A percentile compares a stretch with the other conserved stretches of the same genome.
Evolutionary conservation across 345 rosid genomes (phyloP).

Genomic region (Litchi chinensis): DNA sequence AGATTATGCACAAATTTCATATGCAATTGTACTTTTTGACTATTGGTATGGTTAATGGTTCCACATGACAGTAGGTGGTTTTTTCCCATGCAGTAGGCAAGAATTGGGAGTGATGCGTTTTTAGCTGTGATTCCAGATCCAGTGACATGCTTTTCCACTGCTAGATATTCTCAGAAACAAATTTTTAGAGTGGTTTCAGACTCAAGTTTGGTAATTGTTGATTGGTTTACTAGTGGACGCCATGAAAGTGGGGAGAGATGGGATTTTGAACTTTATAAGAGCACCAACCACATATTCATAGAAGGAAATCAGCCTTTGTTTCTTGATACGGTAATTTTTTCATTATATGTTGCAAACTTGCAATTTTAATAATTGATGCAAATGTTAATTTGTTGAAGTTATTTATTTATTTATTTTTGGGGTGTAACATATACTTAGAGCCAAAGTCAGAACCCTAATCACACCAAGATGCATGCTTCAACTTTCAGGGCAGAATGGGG

Average conservation of each 20-base stretch:
- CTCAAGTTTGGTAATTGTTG: constrained; percentile 77
- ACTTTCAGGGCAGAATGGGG: not conserved
- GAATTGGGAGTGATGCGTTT: constrained; percentile 63
- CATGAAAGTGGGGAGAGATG: constrained; percentile 91
- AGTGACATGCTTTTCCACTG: constrained; percentile 89
- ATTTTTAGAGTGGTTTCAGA: constrained; percentile 61
- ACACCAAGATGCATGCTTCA: not conserved
- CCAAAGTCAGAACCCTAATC: not conserved
- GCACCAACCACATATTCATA: constrained; percentile 70
- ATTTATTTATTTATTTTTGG: not conserved
- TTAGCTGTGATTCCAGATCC: constrained; percentile 88
- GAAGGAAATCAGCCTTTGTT: constrained; percentile 65
- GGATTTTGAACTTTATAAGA: constrained; percentile 81
- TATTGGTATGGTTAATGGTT: not conserved
- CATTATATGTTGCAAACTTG: constrained; percentile 6
- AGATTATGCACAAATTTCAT: not conserved
- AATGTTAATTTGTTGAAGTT: not conserved
- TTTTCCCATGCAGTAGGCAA: constrained; percentile 67
- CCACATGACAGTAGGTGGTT: constrained; percentile 20
- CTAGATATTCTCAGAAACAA: constrained; percentile 88
- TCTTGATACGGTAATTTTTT: constrained; percentile 68
- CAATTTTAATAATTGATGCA: not conserved
- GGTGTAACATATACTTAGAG: not conserved
- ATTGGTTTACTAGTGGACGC: constrained; percentile 97
- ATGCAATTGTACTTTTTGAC: not conserved